Evolutionary conservation across 768 basidiomycete genomes (phyloP).

Genomic region (Rubroboletus pulcherrimus): DNA sequence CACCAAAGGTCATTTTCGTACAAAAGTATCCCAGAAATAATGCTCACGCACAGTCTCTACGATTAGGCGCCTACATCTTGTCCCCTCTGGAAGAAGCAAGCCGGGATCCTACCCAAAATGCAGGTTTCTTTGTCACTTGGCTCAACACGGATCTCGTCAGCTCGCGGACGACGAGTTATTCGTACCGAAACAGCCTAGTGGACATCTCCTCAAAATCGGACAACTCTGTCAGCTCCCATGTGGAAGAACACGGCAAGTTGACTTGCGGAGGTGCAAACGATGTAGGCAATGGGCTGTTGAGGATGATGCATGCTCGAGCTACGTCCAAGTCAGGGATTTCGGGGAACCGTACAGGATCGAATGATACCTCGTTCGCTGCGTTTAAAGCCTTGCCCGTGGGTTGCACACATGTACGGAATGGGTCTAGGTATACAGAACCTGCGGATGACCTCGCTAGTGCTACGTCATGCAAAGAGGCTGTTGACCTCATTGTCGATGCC

Average conservation of each 20-base stretch:
- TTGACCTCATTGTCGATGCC: conserved; percentile 67
- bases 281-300: conserved; percentile 21
- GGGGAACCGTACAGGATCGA: conserved; percentile 31
- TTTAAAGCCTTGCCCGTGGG: conserved; percentile 81
- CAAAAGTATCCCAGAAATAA: neutral
- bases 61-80: conserved; percentile 87
- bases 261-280: conserved; percentile 1
- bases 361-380: conserved; percentile 55
- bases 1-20: conserved; percentile 56
- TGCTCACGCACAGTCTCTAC: neutral
- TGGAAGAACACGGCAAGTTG: neutral
- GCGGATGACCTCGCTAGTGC: conserved; percentile 61
- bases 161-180: conserved; percentile 82
- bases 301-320: conserved; percentile 22
- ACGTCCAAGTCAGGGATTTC: conserved; percentile 31
- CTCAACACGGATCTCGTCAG: conserved; percentile 57
- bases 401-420: conserved; percentile 45
- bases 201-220: conserved; percentile 7
- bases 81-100: conserved; percentile 92
- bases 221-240: neutral
- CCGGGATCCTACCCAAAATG: conserved; percentile 83
- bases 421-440: conserved; percentile 47
- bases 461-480: conserved; percentile 71
- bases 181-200: conserved; percentile 66
- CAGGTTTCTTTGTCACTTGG: conserved; percentile 85